These are phyloP conservation scores for Primulina huaijiensis DNA, from an alignment of 257 asterid genomes.

Conservation along the genomic window DNA sequence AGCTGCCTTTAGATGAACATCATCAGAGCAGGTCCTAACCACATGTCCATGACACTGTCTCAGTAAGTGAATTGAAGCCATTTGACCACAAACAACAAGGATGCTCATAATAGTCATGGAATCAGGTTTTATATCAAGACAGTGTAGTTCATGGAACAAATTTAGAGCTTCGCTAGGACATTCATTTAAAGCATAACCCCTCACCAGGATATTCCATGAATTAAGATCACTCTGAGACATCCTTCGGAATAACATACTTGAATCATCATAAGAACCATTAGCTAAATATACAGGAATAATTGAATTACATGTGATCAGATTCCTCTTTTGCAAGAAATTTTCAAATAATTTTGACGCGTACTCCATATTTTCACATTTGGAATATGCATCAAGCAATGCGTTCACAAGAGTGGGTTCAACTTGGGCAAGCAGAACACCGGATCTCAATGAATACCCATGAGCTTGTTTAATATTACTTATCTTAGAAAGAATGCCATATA, in stretches of 20 bases:
- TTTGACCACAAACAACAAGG: slow-evolving; percentile 65
- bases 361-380: slow-evolving; percentile 58
- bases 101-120: slow-evolving; percentile 58
- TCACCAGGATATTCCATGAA: slow-evolving; percentile 73
- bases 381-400: slow-evolving; percentile 76
- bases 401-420: slow-evolving; percentile 58
- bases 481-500: slow-evolving; percentile 38
- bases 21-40: slow-evolving; percentile 47
- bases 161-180: slow-evolving; percentile 49
- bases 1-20: slow-evolving; percentile 57
- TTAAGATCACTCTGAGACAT: slow-evolving; percentile 63
- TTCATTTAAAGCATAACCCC: slow-evolving; percentile 56
- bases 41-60: slow-evolving; percentile 73
- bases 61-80: slow-evolving; percentile 60
- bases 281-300: slow-evolving; percentile 59
- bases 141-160: slow-evolving; percentile 53
- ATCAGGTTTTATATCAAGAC: slow-evolving; percentile 56
- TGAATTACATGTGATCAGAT: slow-evolving; percentile 58
- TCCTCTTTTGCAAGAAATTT: slow-evolving; percentile 46
- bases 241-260: slow-evolving; percentile 42
- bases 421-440: slow-evolving; percentile 33
- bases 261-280: slow-evolving; percentile 42
- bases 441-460: slow-evolving; percentile 63
- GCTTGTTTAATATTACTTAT: slow-evolving; percentile 56
- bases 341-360: slow-evolving; percentile 53